Conservation (phyloP, 2,329 filamentous ascomycete species). For the Diaporthe sp. region DNA sequence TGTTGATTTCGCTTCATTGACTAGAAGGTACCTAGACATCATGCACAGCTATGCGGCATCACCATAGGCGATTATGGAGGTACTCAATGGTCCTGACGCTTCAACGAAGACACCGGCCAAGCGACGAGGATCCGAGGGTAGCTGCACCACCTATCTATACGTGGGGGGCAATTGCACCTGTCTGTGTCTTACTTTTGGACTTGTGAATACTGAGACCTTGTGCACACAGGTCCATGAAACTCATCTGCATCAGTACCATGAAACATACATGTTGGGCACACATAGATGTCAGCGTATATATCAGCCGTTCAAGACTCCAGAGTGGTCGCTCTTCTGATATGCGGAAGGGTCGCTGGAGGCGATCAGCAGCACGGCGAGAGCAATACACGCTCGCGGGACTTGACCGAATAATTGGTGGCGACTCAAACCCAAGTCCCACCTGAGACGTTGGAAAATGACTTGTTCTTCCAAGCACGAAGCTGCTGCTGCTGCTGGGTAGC, state of each 20-base stretch:
- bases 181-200: not conserved
- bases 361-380: not conserved
- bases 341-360: not conserved
- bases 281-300: too few species aligned
- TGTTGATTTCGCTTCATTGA: not conserved
- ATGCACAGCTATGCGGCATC: not conserved
- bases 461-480: not conserved
- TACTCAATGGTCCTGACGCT: not conserved
- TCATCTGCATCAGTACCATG: not conserved
- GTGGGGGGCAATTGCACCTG: not conserved
- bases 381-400: not conserved
- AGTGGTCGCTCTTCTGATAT: not conserved
- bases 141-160: not conserved
- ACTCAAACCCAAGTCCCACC: not conserved
- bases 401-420: not conserved
- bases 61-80: too few species aligned
- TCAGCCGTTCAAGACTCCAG: not conserved
- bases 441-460: not conserved
- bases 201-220: not conserved
- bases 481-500: not conserved
- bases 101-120: too few species aligned
- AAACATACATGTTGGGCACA: not conserved
- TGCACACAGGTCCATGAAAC: not conserved
- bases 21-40: not conserved
- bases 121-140: not conserved